Evolutionary conservation across 2,329 filamentous ascomycete genomes (phyloP).

Genomic region (Diaporthe citrichinensis): DNA sequence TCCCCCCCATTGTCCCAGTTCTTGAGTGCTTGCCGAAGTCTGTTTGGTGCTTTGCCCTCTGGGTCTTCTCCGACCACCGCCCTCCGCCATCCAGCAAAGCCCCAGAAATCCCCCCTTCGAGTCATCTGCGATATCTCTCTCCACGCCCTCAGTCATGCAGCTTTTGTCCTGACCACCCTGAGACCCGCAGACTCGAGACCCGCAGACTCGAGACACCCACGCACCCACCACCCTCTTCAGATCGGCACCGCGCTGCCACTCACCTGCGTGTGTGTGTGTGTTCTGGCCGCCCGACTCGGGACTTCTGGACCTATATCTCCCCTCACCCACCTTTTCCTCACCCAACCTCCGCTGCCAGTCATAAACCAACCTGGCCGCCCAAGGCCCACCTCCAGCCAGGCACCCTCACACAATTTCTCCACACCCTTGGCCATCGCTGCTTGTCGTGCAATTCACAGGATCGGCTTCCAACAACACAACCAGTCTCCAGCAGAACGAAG

Average conservation of each 20-base stretch:
- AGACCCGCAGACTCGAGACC: constrained; percentile 40
- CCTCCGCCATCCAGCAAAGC: constrained; percentile 19
- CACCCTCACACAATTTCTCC: constrained; percentile 35
- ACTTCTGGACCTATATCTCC: constrained; percentile 26
- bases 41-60: constrained; percentile 18
- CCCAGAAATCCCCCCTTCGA: constrained; percentile 6
- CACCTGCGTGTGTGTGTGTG: constrained; percentile 4
- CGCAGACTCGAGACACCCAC: constrained; percentile 38
- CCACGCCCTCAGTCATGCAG: constrained; percentile 25
- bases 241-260: constrained; percentile 15
- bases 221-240: constrained; percentile 31
- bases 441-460: constrained; percentile 10
- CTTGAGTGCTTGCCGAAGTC: constrained; percentile 35
- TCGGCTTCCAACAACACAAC: not conserved
- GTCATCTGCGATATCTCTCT: constrained; percentile 27
- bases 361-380: constrained; percentile 20
- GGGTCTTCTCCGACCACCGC: constrained; percentile 14
- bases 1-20: constrained; percentile 31
- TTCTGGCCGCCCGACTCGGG: constrained; percentile 16
- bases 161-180: constrained; percentile 34
- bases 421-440: constrained; percentile 14
- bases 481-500: not conserved
- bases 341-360: constrained; percentile 19
- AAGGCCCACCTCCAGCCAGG: constrained; percentile 35
- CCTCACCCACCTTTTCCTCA: constrained; percentile 23